These are phyloP conservation scores for Dunaliella primolecta DNA, from an alignment of 139 green algal genomes.

Conservation along the genomic window DNA sequence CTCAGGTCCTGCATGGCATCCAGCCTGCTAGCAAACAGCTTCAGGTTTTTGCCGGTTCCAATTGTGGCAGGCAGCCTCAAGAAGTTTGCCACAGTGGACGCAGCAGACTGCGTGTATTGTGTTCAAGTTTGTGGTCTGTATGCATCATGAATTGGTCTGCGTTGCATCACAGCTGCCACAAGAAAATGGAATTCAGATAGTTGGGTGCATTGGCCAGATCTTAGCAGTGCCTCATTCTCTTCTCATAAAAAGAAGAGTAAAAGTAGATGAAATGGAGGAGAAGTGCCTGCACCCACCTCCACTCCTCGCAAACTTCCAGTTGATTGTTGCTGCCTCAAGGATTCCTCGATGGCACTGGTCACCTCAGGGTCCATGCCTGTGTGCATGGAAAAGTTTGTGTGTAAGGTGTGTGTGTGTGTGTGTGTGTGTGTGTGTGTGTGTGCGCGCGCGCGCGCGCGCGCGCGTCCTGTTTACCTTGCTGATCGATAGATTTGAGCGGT, in stretches of 20 bases:
- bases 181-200: background rate
- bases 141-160: background rate
- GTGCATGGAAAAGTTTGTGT: background rate
- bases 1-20: background rate
- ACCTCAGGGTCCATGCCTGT: background rate
- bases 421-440: too few relatives aligned
- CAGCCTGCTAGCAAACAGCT: constrained; percentile 2
- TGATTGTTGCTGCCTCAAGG: background rate
- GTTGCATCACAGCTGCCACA: background rate
- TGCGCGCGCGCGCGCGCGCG: too few relatives aligned
- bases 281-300: background rate
- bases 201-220: too few relatives aligned
- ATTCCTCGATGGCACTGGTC: background rate
- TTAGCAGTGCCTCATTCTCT: too few relatives aligned
- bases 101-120: background rate
- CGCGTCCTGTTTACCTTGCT: background rate
- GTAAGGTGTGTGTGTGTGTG: background rate
- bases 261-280: too few relatives aligned
- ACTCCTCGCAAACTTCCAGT: background rate
- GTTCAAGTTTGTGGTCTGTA: background rate
- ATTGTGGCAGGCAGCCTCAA: background rate
- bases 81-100: background rate
- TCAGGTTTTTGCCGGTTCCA: background rate
- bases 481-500: background rate
- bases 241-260: too few relatives aligned